These are phyloP conservation scores for Vigna hirtella DNA, from an alignment of 306 rosid species.

Conservation along the genomic window DNA sequence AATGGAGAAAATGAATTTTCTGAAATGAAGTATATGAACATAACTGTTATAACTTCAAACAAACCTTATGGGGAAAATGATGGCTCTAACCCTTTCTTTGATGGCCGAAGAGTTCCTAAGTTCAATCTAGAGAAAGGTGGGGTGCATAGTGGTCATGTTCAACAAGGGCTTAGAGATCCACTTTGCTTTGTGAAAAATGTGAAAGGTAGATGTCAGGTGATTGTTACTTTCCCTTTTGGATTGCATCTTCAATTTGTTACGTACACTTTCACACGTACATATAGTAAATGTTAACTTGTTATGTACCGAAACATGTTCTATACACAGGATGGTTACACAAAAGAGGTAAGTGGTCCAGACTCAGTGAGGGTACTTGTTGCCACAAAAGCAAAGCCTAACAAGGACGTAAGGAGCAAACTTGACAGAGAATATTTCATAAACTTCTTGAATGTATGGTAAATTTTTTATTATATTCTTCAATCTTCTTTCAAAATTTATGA, in stretches of 20 bases:
- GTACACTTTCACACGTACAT: not conserved
- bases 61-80: conserved; percentile 79
- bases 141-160: conserved; percentile 94
- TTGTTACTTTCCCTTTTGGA: conserved; percentile 2
- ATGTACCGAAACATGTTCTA: conserved; percentile 36
- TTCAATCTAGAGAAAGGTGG: conserved; percentile 69
- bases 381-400: conserved; percentile 80
- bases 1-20: conserved; percentile 84
- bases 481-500: conserved; percentile 12
- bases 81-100: conserved; percentile 88
- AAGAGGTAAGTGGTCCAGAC: conserved; percentile 64
- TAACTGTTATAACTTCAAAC: conserved; percentile 88
- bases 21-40: conserved; percentile 83
- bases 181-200: conserved; percentile 75
- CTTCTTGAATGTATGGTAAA: conserved; percentile 71
- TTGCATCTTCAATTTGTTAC: conserved; percentile 13
- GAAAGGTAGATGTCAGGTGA: conserved; percentile 85
- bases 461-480: conserved; percentile 3
- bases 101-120: conserved; percentile 63
- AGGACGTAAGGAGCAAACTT: conserved; percentile 60
- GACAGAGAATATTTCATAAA: conserved; percentile 71
- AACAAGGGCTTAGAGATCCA: conserved; percentile 80
- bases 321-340: conserved; percentile 85
- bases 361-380: conserved; percentile 91
- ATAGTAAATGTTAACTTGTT: conserved; percentile 22